A percentile compares a stretch with the other conserved stretches of the same genome.
These are phyloP conservation scores for Monilinia polystroma DNA, from an alignment of 2,329 filamentous ascomycete genomes.

Conservation along the genomic window DNA sequence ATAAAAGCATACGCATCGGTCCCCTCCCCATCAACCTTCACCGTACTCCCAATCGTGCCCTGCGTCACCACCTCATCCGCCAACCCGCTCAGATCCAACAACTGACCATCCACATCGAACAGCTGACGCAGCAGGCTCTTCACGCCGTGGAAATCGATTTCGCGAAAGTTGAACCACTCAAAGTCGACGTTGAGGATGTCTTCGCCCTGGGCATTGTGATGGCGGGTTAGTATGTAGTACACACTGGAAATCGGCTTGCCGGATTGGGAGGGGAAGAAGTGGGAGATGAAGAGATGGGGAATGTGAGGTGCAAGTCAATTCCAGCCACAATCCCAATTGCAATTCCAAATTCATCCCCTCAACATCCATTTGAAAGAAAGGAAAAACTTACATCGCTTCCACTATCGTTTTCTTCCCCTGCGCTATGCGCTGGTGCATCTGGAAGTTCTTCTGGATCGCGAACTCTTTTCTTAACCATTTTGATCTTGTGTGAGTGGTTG, in stretches of 20 bases:
- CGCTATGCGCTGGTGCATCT: constrained; percentile 34
- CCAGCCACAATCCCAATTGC: not conserved
- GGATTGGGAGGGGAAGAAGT: not conserved
- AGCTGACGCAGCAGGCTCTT: constrained; percentile 89
- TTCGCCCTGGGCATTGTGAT: constrained; percentile 61
- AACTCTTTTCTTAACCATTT: constrained; percentile 41
- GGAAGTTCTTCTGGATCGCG: constrained; percentile 39
- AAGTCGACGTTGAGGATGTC: constrained; percentile 95
- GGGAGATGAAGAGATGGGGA: not conserved
- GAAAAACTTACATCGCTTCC: constrained; percentile 34
- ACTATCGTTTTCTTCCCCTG: constrained; percentile 35
- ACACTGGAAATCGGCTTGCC: not conserved
- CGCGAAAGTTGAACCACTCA: constrained; percentile 96
- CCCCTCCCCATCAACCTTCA: constrained; percentile 95
- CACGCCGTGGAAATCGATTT: constrained; percentile 91
- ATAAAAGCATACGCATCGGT: constrained; percentile 91
- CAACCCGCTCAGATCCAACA: constrained; percentile 85
- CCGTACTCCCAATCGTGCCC: constrained; percentile 83
- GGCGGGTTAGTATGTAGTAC: constrained; percentile 8
- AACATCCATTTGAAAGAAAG: not conserved
- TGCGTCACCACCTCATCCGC: constrained; percentile 86
- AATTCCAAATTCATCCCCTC: not conserved
- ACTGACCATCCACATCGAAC: constrained; percentile 79
- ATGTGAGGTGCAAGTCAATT: not conserved
- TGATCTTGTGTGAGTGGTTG: constrained; percentile 22